Base-by-base conservation (phyloP, 2,329 filamentous ascomycete species). In the Apiospora rasikravindrae region DNA sequence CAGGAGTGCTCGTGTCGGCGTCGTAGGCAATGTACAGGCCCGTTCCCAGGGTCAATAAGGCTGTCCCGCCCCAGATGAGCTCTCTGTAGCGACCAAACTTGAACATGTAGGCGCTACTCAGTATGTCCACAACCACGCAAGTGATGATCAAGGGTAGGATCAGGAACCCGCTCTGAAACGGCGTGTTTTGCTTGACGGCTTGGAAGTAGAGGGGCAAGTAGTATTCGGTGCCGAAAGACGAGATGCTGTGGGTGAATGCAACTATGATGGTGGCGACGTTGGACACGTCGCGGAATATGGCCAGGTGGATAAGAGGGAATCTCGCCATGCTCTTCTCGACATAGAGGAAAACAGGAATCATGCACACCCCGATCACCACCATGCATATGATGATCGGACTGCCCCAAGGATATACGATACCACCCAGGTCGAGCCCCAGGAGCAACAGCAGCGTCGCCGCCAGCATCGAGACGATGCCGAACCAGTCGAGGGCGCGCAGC, bases 391-490 rank as follows among this genome's bases (percentile, higher is more conserved):
- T 90, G 1, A 86, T 84, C 85, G 88, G 92, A 4, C 86, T 89
- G 51, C 82, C 77, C 92, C 91, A 94, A 0, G 85, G 77, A 78
- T 92, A 93, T 81, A 91, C 89, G 22, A 92, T 86, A 51, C 91
- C 92, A 16, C 91, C 92, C 85, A 90, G 91, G 1, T 90, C 90
- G 5, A 93, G 68, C 10, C 75, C 75, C 45, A 76, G 72, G 40
- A 76, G 42, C 44, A 76, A 72, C 4, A 69, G 51, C 11, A 74
- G 70, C 19, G 73, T 72, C 45, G 71, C 71, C n/a, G 69, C 87
- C n/a, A 92, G 84, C 77, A 94, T 93, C 4, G 94, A 77, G 0
- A 88, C 76, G 2, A 88, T 86, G 2, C 92, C 92, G 49, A 90
- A 69, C 86, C 89, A 93, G 77, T 94, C 91, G 37, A 93, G 22